phyloP scores from a whole-genome alignment of 2,329 filamentous ascomycete genomes.

The Pyrenophora teres region DNA sequence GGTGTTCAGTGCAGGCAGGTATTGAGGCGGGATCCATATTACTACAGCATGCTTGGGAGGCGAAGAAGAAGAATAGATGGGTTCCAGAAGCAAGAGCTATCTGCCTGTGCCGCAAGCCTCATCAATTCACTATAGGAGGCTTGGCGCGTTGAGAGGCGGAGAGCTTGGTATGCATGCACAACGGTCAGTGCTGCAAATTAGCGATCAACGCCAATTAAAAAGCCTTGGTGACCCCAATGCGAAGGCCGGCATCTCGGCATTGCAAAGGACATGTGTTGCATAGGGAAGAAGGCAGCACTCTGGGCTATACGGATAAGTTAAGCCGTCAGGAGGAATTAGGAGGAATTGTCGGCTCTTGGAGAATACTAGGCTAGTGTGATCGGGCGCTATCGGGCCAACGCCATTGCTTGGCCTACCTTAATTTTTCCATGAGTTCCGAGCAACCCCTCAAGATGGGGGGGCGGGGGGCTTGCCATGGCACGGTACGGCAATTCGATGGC shows the following conservation, averaged over 20 bases:
- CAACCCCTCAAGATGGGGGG: conserved; percentile 4
- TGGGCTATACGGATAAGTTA: conserved; percentile 5
- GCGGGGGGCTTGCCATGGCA: conserved; percentile 4
- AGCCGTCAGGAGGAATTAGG: conserved; percentile 14
- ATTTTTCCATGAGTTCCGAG: conserved; percentile 18
- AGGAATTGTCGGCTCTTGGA: neutral
- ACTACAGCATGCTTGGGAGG: neutral
- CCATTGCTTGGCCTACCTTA: conserved; percentile 45
- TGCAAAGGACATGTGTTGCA: neutral
- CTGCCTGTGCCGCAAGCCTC: neutral
- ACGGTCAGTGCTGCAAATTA: neutral
- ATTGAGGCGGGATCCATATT: neutral
- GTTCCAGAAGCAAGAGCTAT: neutral
- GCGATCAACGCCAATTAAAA: neutral
- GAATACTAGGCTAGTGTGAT: neutral
- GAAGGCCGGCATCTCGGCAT: neutral
- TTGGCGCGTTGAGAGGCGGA: neutral
- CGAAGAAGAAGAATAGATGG: neutral
- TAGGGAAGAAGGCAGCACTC: neutral
- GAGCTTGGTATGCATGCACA: neutral
- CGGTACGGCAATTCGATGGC: conserved; percentile 18
- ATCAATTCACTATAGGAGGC: conserved; percentile 2
- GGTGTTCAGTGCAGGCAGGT: neutral
- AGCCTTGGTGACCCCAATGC: neutral
- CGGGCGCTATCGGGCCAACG: conserved; percentile 29